These are phyloP conservation scores for Amphicarpaea edgeworthii DNA, from an alignment of 306 rosid species.

Conservation along the genomic window DNA sequence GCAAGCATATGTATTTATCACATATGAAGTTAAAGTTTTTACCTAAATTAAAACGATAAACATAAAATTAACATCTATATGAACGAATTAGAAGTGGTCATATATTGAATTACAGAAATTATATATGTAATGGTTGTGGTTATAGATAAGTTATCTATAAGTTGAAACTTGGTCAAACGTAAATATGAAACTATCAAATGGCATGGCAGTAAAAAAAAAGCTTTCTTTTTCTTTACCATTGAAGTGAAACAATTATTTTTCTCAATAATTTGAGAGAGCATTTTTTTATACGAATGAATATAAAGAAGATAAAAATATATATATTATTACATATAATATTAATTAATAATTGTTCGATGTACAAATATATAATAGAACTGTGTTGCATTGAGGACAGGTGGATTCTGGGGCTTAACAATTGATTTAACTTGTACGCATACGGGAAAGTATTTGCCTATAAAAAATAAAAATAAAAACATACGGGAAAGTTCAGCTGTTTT, in stretches of 20 bases:
- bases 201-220: background rate
- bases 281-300: background rate
- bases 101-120: constrained; percentile 6
- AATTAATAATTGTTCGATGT: background rate
- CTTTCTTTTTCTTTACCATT: background rate
- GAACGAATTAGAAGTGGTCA: background rate
- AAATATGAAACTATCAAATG: background rate
- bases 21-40: background rate
- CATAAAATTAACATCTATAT: background rate
- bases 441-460: too few relatives aligned
- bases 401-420: background rate
- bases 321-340: background rate
- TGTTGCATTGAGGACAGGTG: too few relatives aligned
- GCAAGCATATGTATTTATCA: background rate
- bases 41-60: background rate
- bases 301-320: background rate
- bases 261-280: background rate
- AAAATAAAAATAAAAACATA: too few relatives aligned
- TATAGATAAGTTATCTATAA: background rate
- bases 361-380: too few relatives aligned
- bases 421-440: background rate
- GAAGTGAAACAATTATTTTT: background rate
- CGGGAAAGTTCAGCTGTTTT: background rate
- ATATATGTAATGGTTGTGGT: background rate
- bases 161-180: background rate